Base-by-base conservation (phyloP, 257 asterid species). In the Lycium barbarum region DNA sequence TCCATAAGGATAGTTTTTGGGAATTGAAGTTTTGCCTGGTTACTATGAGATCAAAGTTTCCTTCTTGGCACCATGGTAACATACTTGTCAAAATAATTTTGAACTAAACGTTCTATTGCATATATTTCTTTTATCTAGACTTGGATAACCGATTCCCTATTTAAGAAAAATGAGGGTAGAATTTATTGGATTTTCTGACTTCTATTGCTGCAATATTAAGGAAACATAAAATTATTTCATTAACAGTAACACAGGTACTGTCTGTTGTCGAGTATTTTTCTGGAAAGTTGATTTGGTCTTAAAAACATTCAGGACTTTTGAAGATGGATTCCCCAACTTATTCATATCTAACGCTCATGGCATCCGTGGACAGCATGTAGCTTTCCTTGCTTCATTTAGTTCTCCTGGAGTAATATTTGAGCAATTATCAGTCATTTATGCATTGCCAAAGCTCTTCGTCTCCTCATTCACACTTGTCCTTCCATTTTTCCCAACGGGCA, bases 401-500 rank as follows among this genome's bases (percentile, higher is more conserved):
- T 97, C 98, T n/a, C 99, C 99, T 47, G 98, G 93, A 84, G 98
- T 95, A 82, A 95, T 97, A 47, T 97, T 97, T 81, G 99, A 97
- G 93, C 99, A 97, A 84, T 85, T 97, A 59, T 95, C 99, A 6
- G 88, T 93, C 71, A 95, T 97, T 86, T 97, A 94, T 80, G 98
- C 98, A 63, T 88, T 97, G 85, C 98, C 99, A 20, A 97, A 93
- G 90, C 93, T 97, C 76, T 97, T 95, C 66, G 98, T 97, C 66
- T 90, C 97, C 51, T 97, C 99, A 62, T 97, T 97, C 91, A 97
- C 99, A 1, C 99, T 97, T 20, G 98, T 97, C 83, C 94, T 97
- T 85, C 99, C 99, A 40, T 97, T 97, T 90, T 97, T 95, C 86
- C 99, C 99, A 8, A 97, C 99, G 83, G 99, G 99, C 43, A 95